phyloP scores from a whole-genome alignment of 2,329 filamentous ascomycete species.

The Penicillium concentricum region DNA sequence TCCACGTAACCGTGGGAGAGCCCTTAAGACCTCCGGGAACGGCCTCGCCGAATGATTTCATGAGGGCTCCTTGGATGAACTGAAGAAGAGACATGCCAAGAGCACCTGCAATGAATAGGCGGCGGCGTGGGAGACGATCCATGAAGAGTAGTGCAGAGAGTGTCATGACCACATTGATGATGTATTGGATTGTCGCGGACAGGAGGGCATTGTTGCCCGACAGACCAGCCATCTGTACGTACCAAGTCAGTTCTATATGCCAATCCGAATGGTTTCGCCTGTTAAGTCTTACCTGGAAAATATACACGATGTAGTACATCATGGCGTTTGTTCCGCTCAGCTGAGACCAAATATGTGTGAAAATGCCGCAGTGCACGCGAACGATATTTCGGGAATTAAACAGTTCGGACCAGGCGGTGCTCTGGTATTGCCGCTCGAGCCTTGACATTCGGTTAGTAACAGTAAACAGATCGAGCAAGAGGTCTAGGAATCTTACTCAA shows the following conservation, averaged over 20 bases:
- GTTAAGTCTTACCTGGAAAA: constrained; percentile 29
- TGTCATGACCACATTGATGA: constrained; percentile 62
- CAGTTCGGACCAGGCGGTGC: constrained; percentile 52
- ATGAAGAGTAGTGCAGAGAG: constrained; percentile 61
- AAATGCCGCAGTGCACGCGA: constrained; percentile 59
- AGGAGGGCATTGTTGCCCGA: constrained; percentile 58
- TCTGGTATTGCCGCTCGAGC: constrained; percentile 56
- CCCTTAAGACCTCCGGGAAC: constrained; percentile 25
- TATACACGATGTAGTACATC: constrained; percentile 43
- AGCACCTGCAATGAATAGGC: constrained; percentile 57
- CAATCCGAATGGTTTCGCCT: background rate
- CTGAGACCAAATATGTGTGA: constrained; percentile 61
- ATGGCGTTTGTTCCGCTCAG: constrained; percentile 62
- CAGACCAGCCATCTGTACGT: constrained; percentile 52
- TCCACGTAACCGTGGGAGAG: constrained; percentile 15
- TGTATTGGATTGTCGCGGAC: constrained; percentile 63
- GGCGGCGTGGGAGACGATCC: constrained; percentile 59
- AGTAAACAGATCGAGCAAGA: background rate
- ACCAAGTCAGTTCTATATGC: background rate
- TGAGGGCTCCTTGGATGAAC: constrained; percentile 33
- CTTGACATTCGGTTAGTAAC: constrained; percentile 46
- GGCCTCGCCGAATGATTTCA: constrained; percentile 28
- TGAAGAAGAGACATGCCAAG: constrained; percentile 54
- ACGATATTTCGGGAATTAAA: constrained; percentile 54
- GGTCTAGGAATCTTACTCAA: constrained; percentile 11